Evolutionary conservation across 257 asterid species (phyloP).

Genomic region (Hygrophila difformis): DNA sequence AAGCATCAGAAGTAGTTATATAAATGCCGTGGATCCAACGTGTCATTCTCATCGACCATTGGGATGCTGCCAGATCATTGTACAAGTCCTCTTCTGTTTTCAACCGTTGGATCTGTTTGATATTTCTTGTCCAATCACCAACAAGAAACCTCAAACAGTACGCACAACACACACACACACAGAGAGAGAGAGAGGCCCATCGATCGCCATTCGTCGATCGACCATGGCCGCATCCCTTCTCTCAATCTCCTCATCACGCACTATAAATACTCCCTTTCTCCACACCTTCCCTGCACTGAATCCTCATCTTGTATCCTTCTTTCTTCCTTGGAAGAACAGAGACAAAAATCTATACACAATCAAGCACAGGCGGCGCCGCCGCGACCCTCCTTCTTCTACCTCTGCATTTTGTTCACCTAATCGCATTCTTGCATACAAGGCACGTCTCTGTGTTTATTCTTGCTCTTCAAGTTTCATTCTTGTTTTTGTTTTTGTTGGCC

Average conservation of each 20-base stretch:
- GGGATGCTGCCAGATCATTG: conserved; percentile 16
- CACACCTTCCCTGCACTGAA: conserved; percentile 10
- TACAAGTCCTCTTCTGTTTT: not conserved
- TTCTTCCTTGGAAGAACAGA: not conserved
- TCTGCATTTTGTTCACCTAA: conserved; percentile 10
- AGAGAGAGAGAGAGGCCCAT: not conserved
- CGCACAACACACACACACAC: not conserved
- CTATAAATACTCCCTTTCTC: conserved; percentile 35
- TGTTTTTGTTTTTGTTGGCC: not conserved
- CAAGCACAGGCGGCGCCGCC: conserved; percentile 1
- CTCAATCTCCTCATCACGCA: not conserved
- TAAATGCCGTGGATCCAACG: conserved; percentile 49
- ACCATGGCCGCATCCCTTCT: conserved; percentile 17
- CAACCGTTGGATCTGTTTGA: conserved; percentile 20
- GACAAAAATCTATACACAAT: no score
- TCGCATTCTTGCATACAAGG: conserved; percentile 28
- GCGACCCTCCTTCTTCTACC: not conserved
- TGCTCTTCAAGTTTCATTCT: not conserved
- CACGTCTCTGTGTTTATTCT: conserved; percentile 8
- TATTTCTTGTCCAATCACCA: conserved; percentile 8
- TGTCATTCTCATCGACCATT: conserved; percentile 26
- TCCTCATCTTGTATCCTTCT: conserved; percentile 2
- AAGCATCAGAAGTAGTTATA: no score
- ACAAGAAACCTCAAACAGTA: conserved; percentile 6
- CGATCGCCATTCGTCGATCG: conserved; percentile 10